Conservation (phyloP, 805 yeast species). For the Ogataea parapolymorpha region DNA sequence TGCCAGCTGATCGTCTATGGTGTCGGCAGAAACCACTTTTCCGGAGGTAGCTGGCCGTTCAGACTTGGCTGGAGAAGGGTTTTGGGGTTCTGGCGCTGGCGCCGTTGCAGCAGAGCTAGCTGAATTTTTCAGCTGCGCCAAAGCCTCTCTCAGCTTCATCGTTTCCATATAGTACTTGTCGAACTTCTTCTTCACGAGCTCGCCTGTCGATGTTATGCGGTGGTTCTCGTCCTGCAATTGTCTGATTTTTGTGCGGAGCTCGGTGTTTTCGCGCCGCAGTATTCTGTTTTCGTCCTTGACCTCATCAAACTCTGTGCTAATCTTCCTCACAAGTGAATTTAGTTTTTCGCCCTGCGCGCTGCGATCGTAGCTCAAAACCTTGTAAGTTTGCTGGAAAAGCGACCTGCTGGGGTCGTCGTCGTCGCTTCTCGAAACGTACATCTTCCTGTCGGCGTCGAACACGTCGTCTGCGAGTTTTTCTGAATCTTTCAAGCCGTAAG, state of each 20-base stretch:
- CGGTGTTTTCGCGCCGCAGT: conserved; percentile 6
- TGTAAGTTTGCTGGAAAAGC: conserved; percentile 18
- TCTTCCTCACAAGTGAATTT: conserved; percentile 11
- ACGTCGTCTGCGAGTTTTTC: conserved; percentile 25
- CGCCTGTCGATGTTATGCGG: conserved; percentile 7
- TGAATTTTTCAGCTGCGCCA: conserved; percentile 4
- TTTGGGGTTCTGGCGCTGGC: neutral
- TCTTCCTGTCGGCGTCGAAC: conserved; percentile 20
- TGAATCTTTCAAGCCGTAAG: conserved; percentile 22
- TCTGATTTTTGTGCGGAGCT: conserved; percentile 1
- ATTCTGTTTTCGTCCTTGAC: conserved; percentile 8
- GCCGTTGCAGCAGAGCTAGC: no score
- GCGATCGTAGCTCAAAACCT: conserved; percentile 13
- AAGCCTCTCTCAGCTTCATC: conserved; percentile 9
- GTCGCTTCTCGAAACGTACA: conserved; percentile 4
- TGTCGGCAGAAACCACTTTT: neutral
- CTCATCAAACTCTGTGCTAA: conserved; percentile 12
- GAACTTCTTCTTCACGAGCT: conserved; percentile 16
- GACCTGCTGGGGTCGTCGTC: conserved; percentile 17
- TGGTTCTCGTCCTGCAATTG: conserved; percentile 9
- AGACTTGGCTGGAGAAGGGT: neutral
- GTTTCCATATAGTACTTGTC: conserved; percentile 19
- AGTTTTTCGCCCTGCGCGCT: conserved; percentile 15
- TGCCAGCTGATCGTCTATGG: conserved; percentile 12
- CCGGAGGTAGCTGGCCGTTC: neutral